Conservation (phyloP, 345 rosid species). For the Ceriops decandra region DNA sequence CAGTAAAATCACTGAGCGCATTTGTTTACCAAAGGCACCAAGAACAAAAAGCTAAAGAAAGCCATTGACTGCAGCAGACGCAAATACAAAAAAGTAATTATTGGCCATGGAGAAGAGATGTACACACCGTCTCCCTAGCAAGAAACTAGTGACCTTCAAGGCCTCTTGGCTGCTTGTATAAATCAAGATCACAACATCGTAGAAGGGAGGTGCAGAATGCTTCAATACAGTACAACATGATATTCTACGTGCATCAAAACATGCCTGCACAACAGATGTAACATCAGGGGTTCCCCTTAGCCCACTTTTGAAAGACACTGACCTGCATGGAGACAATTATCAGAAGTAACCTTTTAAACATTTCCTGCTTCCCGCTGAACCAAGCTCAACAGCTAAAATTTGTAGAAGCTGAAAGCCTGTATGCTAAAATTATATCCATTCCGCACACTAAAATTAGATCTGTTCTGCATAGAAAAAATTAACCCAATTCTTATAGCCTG, state of each 20-base stretch:
- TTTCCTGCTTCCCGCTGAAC: slow-evolving; percentile 30
- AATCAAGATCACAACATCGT: slow-evolving; percentile 78
- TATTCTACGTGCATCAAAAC: slow-evolving; percentile 53
- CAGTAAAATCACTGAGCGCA: too few relatives aligned
- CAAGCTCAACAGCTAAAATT: slow-evolving; percentile 8
- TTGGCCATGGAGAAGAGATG: too few relatives aligned
- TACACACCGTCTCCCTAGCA: slow-evolving; percentile 73
- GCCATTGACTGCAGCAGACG: too few relatives aligned
- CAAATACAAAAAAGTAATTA: too few relatives aligned
- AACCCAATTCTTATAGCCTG: not conserved
- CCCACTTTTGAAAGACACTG: slow-evolving; percentile 10
- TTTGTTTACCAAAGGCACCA: too few relatives aligned
- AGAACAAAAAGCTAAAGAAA: too few relatives aligned
- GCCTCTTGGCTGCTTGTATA: slow-evolving; percentile 68
- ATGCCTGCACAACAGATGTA: slow-evolving; percentile 47
- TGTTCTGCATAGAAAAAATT: slow-evolving; percentile 6
- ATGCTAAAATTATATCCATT: too few relatives aligned
- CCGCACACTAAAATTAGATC: slow-evolving; percentile 1
- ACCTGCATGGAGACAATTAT: not conserved
- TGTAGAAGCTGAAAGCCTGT: not conserved
- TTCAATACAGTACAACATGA: slow-evolving; percentile 88
- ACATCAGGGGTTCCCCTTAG: not conserved
- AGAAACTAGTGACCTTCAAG: slow-evolving; percentile 85
- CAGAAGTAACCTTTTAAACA: slow-evolving; percentile 51
- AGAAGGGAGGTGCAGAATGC: slow-evolving; percentile 63